A percentile compares a stretch with the other conserved stretches of the same genome.
Evolutionary conservation across 257 asterid species (phyloP).

Genomic region (Thymus quinquecostatus): DNA sequence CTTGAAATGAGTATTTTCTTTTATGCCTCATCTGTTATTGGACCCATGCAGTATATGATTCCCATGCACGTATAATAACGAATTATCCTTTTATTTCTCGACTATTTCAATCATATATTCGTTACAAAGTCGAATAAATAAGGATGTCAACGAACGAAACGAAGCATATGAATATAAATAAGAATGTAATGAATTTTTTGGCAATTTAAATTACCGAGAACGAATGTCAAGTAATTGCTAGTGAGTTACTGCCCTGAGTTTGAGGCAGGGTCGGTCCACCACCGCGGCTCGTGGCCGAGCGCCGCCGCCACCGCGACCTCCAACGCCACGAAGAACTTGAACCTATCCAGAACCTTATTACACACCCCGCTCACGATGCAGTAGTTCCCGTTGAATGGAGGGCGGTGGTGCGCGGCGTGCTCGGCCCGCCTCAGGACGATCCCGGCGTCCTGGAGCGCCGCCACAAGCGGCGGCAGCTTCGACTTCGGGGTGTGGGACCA

Average conservation of each 20-base stretch:
- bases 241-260: background rate
- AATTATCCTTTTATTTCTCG: too few species aligned
- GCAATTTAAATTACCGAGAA: too few species aligned
- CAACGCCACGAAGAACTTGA: constrained; percentile 52
- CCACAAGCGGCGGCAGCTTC: constrained; percentile 65
- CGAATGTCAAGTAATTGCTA: too few species aligned
- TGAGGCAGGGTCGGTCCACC: constrained; percentile 49
- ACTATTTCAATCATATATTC: too few species aligned
- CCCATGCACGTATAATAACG: too few species aligned
- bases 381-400: constrained; percentile 70
- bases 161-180: too few species aligned
- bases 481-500: constrained; percentile 81
- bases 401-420: constrained; percentile 82
- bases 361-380: constrained; percentile 87
- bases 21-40: too few species aligned
- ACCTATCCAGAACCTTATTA: constrained; percentile 57
- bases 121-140: too few species aligned
- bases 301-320: constrained; percentile 51
- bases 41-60: too few species aligned
- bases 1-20: too few species aligned
- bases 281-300: constrained; percentile 63
- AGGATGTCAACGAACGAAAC: too few species aligned
- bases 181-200: too few species aligned
- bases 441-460: constrained; percentile 78
- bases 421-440: constrained; percentile 51